A percentile compares a stretch with the other conserved stretches of the same genome.
phyloP scores from a whole-genome alignment of 1,139 yeast species.

The Meyerozyma carpophila region DNA sequence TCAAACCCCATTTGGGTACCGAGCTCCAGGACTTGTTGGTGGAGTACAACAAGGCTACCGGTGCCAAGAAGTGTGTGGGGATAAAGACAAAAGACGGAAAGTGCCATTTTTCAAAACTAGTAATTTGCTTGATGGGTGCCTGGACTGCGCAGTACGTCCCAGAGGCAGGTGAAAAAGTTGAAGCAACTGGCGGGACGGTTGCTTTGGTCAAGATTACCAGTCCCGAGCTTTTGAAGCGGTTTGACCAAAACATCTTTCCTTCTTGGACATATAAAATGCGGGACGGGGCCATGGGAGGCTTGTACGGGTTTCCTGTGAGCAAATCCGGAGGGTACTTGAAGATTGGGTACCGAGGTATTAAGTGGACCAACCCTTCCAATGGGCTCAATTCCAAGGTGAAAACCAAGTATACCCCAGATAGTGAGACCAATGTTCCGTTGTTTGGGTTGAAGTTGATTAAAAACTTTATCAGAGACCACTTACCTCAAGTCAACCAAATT shows the following conservation, averaged over 20 bases:
- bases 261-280: background rate
- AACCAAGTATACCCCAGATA: background rate
- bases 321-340: background rate
- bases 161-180: background rate
- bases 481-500: background rate
- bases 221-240: background rate
- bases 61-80: slow-evolving; percentile 2
- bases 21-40: slow-evolving; percentile 6
- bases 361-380: background rate
- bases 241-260: background rate
- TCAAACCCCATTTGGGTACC: slow-evolving; percentile 12
- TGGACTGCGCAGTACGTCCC: background rate
- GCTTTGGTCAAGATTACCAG: background rate
- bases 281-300: background rate
- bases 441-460: background rate
- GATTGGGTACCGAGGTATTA: background rate
- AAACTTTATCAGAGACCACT: background rate
- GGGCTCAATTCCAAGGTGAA: background rate
- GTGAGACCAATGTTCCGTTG: background rate
- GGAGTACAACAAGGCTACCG: slow-evolving; percentile 5
- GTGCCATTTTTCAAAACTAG: background rate
- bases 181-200: background rate
- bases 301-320: background rate
- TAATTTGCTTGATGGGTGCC: background rate
- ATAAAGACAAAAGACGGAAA: background rate